These are phyloP conservation scores for Rutstroemia sydowiana DNA, from an alignment of 2,329 filamentous ascomycete species.

Conservation along the genomic window DNA sequence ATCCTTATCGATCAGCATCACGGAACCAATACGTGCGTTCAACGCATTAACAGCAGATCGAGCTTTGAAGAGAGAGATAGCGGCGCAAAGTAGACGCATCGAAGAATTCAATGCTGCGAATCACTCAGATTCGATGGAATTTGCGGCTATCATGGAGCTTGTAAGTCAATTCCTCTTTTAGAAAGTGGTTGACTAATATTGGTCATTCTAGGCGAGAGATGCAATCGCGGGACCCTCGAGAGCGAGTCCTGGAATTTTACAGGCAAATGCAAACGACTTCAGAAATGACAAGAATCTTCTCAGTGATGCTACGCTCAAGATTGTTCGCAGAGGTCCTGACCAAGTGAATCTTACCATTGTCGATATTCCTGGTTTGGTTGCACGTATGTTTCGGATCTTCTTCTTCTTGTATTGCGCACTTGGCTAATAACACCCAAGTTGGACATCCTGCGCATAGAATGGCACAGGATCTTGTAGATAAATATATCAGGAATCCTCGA, in stretches of 20 bases:
- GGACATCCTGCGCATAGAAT: constrained; percentile 11
- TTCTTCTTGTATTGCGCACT: neutral
- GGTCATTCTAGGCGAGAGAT: neutral
- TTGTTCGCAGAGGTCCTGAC: constrained; percentile 12
- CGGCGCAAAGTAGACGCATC: neutral
- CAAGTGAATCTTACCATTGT: constrained; percentile 21
- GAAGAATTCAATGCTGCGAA: neutral
- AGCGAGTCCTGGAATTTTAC: neutral
- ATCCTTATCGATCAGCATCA: neutral
- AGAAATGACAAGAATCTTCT: neutral
- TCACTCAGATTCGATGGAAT: neutral
- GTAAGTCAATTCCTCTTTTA: neutral
- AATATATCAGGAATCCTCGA: constrained; percentile 34
- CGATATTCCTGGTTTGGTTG: constrained; percentile 27
- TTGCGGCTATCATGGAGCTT: neutral
- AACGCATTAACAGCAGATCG: neutral
- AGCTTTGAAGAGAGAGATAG: neutral
- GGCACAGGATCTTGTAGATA: constrained; percentile 17
- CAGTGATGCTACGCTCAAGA: constrained; percentile 3
- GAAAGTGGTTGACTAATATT: neutral
- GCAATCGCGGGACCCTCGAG: neutral
- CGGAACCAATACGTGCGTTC: neutral
- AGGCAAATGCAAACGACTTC: too few relatives aligned
- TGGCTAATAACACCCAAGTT: neutral
- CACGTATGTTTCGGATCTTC: constrained; percentile 6